A percentile compares a stretch with the other conserved stretches of the same genome.
phyloP scores from a whole-genome alignment of 805 yeast species.

The Kodamaea lidongshanica region DNA sequence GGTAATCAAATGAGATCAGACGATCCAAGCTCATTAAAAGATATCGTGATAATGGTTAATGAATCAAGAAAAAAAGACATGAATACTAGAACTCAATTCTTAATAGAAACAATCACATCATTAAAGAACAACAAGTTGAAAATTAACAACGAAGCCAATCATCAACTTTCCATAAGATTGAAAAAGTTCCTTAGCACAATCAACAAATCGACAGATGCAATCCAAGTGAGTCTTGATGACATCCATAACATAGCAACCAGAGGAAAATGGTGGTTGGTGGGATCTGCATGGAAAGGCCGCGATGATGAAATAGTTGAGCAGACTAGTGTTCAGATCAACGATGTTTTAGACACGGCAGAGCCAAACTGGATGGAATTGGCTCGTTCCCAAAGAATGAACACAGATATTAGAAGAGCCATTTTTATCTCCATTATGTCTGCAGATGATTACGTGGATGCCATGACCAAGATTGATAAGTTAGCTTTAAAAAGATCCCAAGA shows the following conservation, averaged over 20 bases:
- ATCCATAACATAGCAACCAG: slow-evolving; percentile 66
- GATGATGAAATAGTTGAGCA: slow-evolving; percentile 15
- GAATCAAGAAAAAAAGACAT: slow-evolving; percentile 32
- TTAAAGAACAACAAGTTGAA: slow-evolving; percentile 81
- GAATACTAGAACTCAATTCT: slow-evolving; percentile 67
- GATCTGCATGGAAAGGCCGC: slow-evolving; percentile 92
- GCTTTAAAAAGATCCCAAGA: slow-evolving; percentile 73
- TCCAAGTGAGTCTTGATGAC: slow-evolving; percentile 79
- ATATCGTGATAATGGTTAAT: slow-evolving; percentile 60
- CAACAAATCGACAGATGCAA: slow-evolving; percentile 56
- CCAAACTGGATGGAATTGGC: slow-evolving; percentile 91
- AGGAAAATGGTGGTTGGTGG: slow-evolving; percentile 99
- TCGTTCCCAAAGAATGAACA: slow-evolving; percentile 82
- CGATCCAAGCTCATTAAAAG: slow-evolving; percentile 81
- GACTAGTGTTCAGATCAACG: slow-evolving; percentile 43
- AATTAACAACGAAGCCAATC: slow-evolving; percentile 44
- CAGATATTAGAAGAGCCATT: slow-evolving; percentile 89
- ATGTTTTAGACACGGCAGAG: slow-evolving; percentile 58
- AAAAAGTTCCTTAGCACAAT: slow-evolving; percentile 58
- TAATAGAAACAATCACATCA: slow-evolving; percentile 79
- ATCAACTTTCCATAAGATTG: slow-evolving; percentile 49
- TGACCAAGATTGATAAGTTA: slow-evolving; percentile 72
- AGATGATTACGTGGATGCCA: slow-evolving; percentile 84
- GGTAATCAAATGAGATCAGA: slow-evolving; percentile 86
- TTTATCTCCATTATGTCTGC: slow-evolving; percentile 95